A percentile compares a stretch with the other conserved stretches of the same genome.
These are phyloP conservation scores for Coprinopsis marcescibilis DNA, from an alignment of 768 basidiomycete genomes.

Conservation along the genomic window DNA sequence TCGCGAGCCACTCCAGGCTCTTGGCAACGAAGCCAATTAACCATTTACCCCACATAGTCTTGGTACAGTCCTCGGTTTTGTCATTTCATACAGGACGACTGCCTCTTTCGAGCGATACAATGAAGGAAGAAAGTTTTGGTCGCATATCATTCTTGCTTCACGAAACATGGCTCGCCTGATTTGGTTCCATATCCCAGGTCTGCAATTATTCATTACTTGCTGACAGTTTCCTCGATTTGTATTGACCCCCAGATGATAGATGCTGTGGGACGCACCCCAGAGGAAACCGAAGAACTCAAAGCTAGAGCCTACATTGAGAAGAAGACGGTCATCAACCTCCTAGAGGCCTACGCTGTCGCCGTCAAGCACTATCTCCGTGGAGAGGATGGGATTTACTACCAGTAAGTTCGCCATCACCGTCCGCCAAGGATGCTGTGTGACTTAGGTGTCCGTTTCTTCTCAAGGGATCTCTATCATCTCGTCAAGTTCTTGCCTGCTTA, in stretches of 20 bases:
- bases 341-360: constrained; percentile 61
- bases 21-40: not conserved
- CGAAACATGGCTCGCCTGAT: constrained; percentile 55
- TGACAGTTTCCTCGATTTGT: no score
- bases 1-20: not conserved
- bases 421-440: not conserved
- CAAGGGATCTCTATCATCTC: constrained; percentile 61
- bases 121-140: constrained; percentile 65
- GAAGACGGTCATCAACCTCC: constrained; percentile 61
- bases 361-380: constrained; percentile 68
- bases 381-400: constrained; percentile 44
- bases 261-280: constrained; percentile 12
- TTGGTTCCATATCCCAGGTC: constrained; percentile 67
- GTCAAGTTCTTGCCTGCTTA: constrained; percentile 71
- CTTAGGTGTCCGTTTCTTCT: not conserved
- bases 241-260: constrained; percentile 14
- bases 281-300: constrained; percentile 26
- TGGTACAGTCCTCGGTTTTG: constrained; percentile 70
- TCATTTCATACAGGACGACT: constrained; percentile 67
- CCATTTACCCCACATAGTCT: constrained; percentile 19
- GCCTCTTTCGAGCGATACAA: constrained; percentile 75
- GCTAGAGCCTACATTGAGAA: constrained; percentile 55
- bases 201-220: constrained; percentile 9
- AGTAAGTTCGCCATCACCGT: constrained; percentile 23
- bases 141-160: constrained; percentile 53